A percentile compares a stretch with the other conserved stretches of the same genome.
Evolutionary conservation across 108 stramenopile species (phyloP).

Genomic region (Skeletonema marinoi): DNA sequence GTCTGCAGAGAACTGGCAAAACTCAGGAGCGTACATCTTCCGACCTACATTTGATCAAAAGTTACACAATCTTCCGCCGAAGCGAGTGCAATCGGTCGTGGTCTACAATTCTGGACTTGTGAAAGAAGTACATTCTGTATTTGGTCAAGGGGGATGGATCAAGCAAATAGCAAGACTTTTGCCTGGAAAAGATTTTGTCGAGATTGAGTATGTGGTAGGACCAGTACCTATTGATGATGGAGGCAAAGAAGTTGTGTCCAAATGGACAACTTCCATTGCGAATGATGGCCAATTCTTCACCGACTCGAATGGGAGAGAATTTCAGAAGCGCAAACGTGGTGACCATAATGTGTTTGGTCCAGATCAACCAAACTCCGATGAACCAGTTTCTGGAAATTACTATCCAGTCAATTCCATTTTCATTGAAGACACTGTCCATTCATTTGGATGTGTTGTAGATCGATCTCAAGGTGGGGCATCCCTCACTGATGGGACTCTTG

Average conservation of each 20-base stretch:
- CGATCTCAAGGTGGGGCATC: slow-evolving; percentile 92
- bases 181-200: slow-evolving; percentile 68
- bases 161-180: slow-evolving; percentile 78
- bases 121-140: slow-evolving; percentile 76
- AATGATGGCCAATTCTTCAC: slow-evolving; percentile 84
- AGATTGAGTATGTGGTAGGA: slow-evolving; percentile 91
- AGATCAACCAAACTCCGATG: slow-evolving; percentile 18
- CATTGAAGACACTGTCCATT: slow-evolving; percentile 68
- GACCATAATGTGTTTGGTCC: slow-evolving; percentile 59
- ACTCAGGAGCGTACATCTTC: slow-evolving; percentile 97
- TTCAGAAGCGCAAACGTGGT: slow-evolving; percentile 75
- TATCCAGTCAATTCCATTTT: slow-evolving; percentile 93
- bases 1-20: slow-evolving; percentile 43
- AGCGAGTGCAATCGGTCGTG: background rate
- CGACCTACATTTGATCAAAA: slow-evolving; percentile 74
- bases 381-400: slow-evolving; percentile 95
- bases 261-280: slow-evolving; percentile 63
- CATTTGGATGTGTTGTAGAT: slow-evolving; percentile 82
- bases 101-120: slow-evolving; percentile 44
- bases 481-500: slow-evolving; percentile 78
- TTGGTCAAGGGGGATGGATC: slow-evolving; percentile 77
- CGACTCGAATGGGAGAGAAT: slow-evolving; percentile 96
- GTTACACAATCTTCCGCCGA: slow-evolving; percentile 14
- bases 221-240: slow-evolving; percentile 88
- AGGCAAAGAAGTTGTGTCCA: slow-evolving; percentile 87